These are phyloP conservation scores for Calonectria naviculata DNA, from an alignment of 2,329 filamentous ascomycete species.

Conservation along the genomic window DNA sequence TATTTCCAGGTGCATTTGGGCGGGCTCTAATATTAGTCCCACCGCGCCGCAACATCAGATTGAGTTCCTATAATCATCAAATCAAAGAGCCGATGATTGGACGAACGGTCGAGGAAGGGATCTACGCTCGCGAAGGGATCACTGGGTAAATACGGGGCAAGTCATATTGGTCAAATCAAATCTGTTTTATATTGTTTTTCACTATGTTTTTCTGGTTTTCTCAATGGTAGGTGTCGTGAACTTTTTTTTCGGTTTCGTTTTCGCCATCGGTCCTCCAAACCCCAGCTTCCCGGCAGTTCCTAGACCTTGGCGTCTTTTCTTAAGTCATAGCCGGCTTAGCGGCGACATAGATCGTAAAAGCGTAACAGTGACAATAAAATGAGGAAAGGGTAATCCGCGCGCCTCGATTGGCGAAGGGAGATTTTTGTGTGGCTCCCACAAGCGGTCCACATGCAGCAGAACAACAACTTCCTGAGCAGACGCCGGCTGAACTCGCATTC, in stretches of 20 bases:
- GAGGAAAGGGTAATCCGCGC: conserved; percentile 24
- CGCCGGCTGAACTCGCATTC: neutral
- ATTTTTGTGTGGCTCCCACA: conserved; percentile 12
- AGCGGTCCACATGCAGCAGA: conserved; percentile 6
- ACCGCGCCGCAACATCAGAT: neutral
- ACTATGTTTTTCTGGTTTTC: neutral
- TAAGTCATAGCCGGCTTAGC: conserved; percentile 25
- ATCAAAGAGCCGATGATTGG: neutral
- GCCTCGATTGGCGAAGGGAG: conserved; percentile 26
- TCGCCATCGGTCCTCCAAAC: conserved; percentile 11
- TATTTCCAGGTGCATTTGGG: conserved; percentile 1
- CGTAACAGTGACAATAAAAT: conserved; percentile 24
- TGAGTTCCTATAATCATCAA: neutral
- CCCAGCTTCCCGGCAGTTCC: neutral
- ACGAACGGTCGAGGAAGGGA: neutral
- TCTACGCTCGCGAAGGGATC: neutral
- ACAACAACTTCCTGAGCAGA: neutral
- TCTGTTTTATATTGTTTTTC: neutral
- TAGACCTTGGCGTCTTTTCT: conserved; percentile 6
- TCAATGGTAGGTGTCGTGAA: neutral
- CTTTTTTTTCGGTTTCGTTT: conserved; percentile 15
- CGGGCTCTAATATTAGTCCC: neutral
- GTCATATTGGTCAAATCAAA: neutral
- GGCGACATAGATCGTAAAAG: conserved; percentile 18
- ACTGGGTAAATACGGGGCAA: neutral